phyloP scores from a whole-genome alignment of 331 rosid species.

The Telfairia occidentalis region DNA sequence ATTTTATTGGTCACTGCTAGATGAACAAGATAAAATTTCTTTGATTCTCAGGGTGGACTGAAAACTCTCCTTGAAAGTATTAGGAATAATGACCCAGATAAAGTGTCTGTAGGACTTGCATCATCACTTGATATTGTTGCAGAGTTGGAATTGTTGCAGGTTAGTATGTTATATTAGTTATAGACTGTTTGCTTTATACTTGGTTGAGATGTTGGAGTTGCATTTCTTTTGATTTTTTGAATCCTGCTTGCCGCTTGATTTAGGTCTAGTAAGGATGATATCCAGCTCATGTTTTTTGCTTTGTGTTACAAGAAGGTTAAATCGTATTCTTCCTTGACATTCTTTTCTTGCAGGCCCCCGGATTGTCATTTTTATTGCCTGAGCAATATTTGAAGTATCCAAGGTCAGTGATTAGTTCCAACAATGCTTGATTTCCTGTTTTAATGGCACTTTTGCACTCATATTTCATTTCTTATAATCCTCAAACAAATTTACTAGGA shows the following conservation, averaged over 20 bases:
- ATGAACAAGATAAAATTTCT: slow-evolving; percentile 16
- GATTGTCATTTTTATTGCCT: slow-evolving; percentile 78
- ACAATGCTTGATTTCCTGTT: background rate
- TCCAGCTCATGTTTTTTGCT: background rate
- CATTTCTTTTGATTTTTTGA: background rate
- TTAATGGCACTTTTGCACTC: background rate
- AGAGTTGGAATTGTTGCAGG: slow-evolving; percentile 82
- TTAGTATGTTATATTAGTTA: slow-evolving; percentile 8
- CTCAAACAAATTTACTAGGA: background rate
- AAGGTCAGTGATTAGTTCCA: slow-evolving; percentile 37
- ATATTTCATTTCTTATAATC: background rate
- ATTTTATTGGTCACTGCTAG: slow-evolving; percentile 14
- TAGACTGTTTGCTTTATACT: background rate
- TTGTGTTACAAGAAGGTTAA: background rate
- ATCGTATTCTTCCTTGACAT: background rate
- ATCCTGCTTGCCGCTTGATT: background rate
- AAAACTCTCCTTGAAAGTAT: slow-evolving; percentile 59
- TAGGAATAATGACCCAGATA: slow-evolving; percentile 71
- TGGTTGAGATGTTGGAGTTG: background rate
- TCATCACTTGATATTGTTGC: slow-evolving; percentile 73
- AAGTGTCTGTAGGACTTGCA: slow-evolving; percentile 65
- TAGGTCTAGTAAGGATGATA: background rate
- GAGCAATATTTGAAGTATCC: slow-evolving; percentile 61
- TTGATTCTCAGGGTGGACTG: slow-evolving; percentile 58
- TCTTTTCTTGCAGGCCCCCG: slow-evolving; percentile 55